Evolutionary conservation across 495 filamentous ascomycete genomes (phyloP), one percentile per base, ranked within the genome.

Genomic region (Polyplosphaeria fusca): DNA sequence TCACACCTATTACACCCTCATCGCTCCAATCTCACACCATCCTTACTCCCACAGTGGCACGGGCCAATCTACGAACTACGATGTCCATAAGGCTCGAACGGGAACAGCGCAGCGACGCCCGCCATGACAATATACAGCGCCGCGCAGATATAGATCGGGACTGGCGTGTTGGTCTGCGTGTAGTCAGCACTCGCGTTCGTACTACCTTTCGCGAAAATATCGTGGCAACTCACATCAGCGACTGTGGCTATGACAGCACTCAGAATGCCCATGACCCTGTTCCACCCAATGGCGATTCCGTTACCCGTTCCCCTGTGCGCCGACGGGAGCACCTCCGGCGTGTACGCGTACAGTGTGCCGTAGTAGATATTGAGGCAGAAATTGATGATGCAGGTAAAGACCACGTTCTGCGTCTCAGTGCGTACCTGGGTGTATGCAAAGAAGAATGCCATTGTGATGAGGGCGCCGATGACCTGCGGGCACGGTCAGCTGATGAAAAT

Each of bases 331-430:
- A 84, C 81, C 61, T 81, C 77, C 2, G 76, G 77, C 4, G 77
- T 79, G 52, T 80, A 78, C 2, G 85, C 85, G 55, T 88, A 89
- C 14, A 88, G 72, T 0, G 78, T 83, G n/a, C 82, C 83, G 59
- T 87, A 88, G 68, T 87, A 88, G 30, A 87, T 80, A 44, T 87
- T 86, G 47, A 87, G 66, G 43, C 77, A 83, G 68, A 86, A 87
- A 16, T 71, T 79, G 64, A 88, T 84, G 20, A 79, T 72, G 60
- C 83, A 87, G 5, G 76, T 83, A 61, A 88, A 86, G 0, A 76
- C 85, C 1, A 86, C 62, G 42, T 87, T 81, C 66, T 87, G 74
- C n/a, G 70, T 67, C 2, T 75, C 69, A 7, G 74, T 84, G 20
- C 77, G 73, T 19, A 88, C 80, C 50, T 79, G 70, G 0, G 84